Evolutionary conservation across 2,329 filamentous ascomycete species (phyloP).

Genomic region (Colletotrichum coccodes): DNA sequence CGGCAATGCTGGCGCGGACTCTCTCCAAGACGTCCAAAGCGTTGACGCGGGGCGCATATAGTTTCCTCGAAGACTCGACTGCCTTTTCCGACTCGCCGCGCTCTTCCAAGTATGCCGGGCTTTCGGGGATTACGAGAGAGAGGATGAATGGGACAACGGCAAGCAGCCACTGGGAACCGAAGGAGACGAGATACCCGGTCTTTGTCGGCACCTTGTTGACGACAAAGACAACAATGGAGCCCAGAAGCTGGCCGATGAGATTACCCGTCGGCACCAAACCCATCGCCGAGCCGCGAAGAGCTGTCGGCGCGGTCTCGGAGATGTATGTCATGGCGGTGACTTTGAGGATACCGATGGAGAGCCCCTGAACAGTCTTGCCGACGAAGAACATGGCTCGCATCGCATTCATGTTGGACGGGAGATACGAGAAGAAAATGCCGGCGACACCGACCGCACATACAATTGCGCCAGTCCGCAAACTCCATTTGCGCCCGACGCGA

Average conservation of each 20-base stretch:
- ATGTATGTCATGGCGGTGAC: constrained; percentile 50
- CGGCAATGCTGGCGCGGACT: constrained; percentile 48
- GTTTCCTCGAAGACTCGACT: constrained; percentile 30
- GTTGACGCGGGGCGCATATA: constrained; percentile 36
- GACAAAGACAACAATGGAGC: constrained; percentile 36
- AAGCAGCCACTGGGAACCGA: constrained; percentile 39
- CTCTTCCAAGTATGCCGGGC: constrained; percentile 37
- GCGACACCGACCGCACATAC: constrained; percentile 38
- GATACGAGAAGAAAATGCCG: constrained; percentile 41
- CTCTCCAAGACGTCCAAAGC: constrained; percentile 31
- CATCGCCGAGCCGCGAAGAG: constrained; percentile 40
- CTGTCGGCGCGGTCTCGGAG: constrained; percentile 40
- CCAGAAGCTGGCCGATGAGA: constrained; percentile 40
- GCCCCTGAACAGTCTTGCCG: constrained; percentile 40
- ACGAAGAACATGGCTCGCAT: constrained; percentile 39
- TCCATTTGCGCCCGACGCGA: constrained; percentile 37
- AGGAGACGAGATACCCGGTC: constrained; percentile 37
- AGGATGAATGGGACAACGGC: constrained; percentile 35
- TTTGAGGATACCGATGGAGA: constrained; percentile 39
- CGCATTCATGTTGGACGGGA: neutral
- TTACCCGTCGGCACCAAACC: constrained; percentile 41
- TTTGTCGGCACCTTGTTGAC: constrained; percentile 35
- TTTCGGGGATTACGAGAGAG: constrained; percentile 40
- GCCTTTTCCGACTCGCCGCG: constrained; percentile 34
- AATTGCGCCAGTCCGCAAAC: constrained; percentile 38